phyloP scores from a whole-genome alignment of 352 stramenopile species.

The Thalassiosira mediterranea region DNA sequence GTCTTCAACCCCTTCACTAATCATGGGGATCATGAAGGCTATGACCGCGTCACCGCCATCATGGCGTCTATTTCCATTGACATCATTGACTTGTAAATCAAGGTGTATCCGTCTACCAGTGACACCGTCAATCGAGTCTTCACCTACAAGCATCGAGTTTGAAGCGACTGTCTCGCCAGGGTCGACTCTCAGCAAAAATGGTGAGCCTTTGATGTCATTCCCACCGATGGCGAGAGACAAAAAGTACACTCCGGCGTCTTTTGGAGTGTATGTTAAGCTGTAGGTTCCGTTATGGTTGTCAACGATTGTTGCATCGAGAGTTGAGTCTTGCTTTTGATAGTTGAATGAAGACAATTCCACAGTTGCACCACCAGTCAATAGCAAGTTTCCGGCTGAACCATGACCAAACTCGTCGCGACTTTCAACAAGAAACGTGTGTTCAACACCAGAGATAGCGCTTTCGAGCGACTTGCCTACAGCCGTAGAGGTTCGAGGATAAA shows the following conservation, averaged over 20 bases:
- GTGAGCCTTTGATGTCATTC: conserved; percentile 38
- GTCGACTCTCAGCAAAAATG: conserved; percentile 38
- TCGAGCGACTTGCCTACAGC: conserved; percentile 20
- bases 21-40: conserved; percentile 13
- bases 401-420: conserved; percentile 26
- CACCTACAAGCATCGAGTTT: conserved; percentile 10
- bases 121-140: conserved; percentile 9
- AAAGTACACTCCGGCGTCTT: conserved; percentile 20
- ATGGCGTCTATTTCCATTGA: conserved; percentile 21
- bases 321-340: conserved; percentile 9
- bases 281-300: conserved; percentile 51
- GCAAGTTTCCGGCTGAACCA: conserved; percentile 20
- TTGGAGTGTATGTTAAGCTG: conserved; percentile 23
- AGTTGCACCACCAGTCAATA: conserved; percentile 9
- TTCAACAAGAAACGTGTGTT: conserved; percentile 35
- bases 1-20: conserved; percentile 6
- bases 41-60: conserved; percentile 25
- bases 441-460: conserved; percentile 23
- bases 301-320: conserved; percentile 18
- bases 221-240: conserved; percentile 22
- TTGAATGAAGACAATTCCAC: not conserved
- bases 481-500: conserved; percentile 23
- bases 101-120: conserved; percentile 10
- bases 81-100: conserved; percentile 31
- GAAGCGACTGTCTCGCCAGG: conserved; percentile 20